These are phyloP conservation scores for Basipetospora chlamydospora DNA, from an alignment of 2,329 filamentous ascomycete genomes.

Conservation along the genomic window DNA sequence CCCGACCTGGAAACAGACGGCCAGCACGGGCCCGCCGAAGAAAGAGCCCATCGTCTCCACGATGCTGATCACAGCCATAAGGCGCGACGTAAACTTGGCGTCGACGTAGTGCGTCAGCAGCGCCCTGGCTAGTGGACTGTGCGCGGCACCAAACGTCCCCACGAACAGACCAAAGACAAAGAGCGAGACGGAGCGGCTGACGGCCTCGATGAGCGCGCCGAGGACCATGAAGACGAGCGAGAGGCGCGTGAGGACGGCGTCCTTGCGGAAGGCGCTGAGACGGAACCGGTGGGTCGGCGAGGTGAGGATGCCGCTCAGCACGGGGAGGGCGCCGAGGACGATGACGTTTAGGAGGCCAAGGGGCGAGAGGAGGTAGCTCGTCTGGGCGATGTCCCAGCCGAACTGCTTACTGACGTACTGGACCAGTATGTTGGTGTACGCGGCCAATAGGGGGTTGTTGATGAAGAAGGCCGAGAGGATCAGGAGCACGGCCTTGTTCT, in stretches of 20 bases:
- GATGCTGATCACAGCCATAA: constrained; percentile 26
- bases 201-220: constrained; percentile 19
- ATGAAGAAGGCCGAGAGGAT: constrained; percentile 24
- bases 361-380: constrained; percentile 25
- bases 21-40: constrained; percentile 24
- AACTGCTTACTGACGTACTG: constrained; percentile 31
- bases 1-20: constrained; percentile 22
- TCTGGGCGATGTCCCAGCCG: constrained; percentile 25
- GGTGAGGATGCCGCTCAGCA: constrained; percentile 16
- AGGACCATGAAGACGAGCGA: constrained; percentile 19
- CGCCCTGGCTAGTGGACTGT: constrained; percentile 23
- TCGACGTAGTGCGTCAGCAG: constrained; percentile 24
- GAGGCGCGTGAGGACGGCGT: constrained; percentile 19
- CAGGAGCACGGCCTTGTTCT: constrained; percentile 20
- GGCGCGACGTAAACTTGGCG: constrained; percentile 21
- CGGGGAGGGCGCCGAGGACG: constrained; percentile 21
- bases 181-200: constrained; percentile 17
- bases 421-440: constrained; percentile 20
- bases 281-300: constrained; percentile 16
- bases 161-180: constrained; percentile 24
- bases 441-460: constrained; percentile 19
- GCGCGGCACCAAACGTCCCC: constrained; percentile 22
- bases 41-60: constrained; percentile 23
- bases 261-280: constrained; percentile 21
- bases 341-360: constrained; percentile 23